A percentile compares a stretch with the other conserved stretches of the same genome.
These are phyloP conservation scores for Pseudodiploospora longispora DNA, from an alignment of 2,329 filamentous ascomycete species.

Conservation along the genomic window DNA sequence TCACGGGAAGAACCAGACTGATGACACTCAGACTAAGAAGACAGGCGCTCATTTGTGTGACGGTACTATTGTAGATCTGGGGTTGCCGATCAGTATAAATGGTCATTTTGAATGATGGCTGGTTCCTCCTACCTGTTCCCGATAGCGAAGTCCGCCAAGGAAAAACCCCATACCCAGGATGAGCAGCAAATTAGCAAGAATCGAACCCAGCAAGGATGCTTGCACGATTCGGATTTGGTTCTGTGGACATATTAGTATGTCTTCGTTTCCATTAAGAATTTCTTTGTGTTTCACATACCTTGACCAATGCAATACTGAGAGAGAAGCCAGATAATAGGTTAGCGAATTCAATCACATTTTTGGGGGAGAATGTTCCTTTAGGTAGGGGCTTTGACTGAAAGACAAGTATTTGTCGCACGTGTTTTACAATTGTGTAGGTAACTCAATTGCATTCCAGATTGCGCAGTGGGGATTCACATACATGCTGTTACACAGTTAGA, in stretches of 20 bases:
- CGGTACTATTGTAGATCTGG: slow-evolving; percentile 85
- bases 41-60: slow-evolving; percentile 94
- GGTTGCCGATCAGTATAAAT: neutral
- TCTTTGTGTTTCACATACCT: slow-evolving; percentile 29
- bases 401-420: too few relatives aligned
- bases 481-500: slow-evolving; percentile 35
- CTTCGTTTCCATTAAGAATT: neutral
- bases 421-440: neutral
- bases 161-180: slow-evolving; percentile 91
- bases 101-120: neutral
- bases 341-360: neutral
- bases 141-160: slow-evolving; percentile 74
- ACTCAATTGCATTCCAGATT: neutral
- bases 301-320: slow-evolving; percentile 64
- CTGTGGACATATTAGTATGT: slow-evolving; percentile 22
- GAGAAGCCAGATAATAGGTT: neutral
- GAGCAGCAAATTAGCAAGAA: slow-evolving; percentile 78
- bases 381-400: too few relatives aligned
- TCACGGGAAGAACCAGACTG: slow-evolving; percentile 73
- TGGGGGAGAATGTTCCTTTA: too few relatives aligned
- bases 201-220: slow-evolving; percentile 81
- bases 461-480: slow-evolving; percentile 23
- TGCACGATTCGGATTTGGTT: slow-evolving; percentile 87
- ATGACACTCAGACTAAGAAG: slow-evolving; percentile 84
- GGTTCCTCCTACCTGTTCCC: slow-evolving; percentile 60